phyloP scores from a whole-genome alignment of 225 moss, liverwort and hornwort species.

The Polytrichum formosum region DNA sequence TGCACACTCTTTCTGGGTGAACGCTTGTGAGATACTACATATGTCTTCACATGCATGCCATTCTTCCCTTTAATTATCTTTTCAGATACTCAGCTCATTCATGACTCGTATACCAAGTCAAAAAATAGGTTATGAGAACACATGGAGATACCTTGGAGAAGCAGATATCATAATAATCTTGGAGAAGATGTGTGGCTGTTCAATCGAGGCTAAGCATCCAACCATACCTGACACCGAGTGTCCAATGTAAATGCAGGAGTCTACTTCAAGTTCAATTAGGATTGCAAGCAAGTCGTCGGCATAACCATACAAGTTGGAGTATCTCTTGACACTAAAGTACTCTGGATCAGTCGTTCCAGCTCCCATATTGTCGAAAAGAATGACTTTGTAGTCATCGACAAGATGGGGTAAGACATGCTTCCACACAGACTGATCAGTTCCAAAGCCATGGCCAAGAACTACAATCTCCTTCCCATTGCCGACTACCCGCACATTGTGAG shows the following conservation, averaged over 20 bases:
- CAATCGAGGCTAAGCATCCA: conserved; percentile 76
- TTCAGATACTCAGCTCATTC: no score
- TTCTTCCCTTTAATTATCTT: no score
- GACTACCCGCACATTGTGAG: conserved; percentile 63
- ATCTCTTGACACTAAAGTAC: conserved; percentile 62
- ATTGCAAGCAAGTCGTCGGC: conserved; percentile 80
- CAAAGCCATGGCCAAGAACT: conserved; percentile 50
- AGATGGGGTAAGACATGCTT: conserved; percentile 48
- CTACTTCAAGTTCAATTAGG: conserved; percentile 75
- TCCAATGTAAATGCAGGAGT: conserved; percentile 67
- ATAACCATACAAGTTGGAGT: conserved; percentile 69
- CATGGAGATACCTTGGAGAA: conserved; percentile 53
- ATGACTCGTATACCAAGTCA: no score
- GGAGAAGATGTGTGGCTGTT: conserved; percentile 63
- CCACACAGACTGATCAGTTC: conserved; percentile 63
- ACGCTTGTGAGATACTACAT: no score
- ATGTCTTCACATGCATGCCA: no score
- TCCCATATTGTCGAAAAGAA: conserved; percentile 83
- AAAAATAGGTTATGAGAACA: conserved; percentile 2
- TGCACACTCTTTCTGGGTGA: background rate
- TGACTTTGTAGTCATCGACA: conserved; percentile 42
- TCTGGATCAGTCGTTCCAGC: conserved; percentile 86
- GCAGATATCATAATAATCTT: conserved; percentile 76
- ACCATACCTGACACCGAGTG: conserved; percentile 89
- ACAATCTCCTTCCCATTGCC: conserved; percentile 38